phyloP scores from a whole-genome alignment of 2,329 filamentous ascomycete genomes.

The Fusarium annulatum region DNA sequence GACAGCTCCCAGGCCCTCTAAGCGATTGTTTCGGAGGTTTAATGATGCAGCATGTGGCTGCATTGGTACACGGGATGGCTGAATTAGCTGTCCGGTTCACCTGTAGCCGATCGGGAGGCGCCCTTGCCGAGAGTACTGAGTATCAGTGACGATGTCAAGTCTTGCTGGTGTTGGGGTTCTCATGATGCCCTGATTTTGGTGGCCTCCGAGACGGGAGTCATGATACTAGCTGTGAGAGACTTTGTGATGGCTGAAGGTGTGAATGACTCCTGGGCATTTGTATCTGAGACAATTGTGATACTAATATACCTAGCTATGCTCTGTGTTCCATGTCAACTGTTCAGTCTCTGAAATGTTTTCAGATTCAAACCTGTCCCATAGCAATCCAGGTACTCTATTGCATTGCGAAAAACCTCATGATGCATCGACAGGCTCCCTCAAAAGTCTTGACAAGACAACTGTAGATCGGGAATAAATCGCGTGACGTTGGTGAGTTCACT shows the following conservation, averaged over 20 bases:
- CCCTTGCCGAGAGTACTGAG: not conserved
- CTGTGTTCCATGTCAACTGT: not conserved
- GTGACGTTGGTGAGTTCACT: not conserved
- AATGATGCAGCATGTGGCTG: slow-evolving; percentile 7
- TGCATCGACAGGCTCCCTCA: slow-evolving; percentile 11
- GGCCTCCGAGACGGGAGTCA: not conserved
- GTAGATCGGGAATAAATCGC: not conserved
- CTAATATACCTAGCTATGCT: not conserved
- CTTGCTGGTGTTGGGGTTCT: not conserved
- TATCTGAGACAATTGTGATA: not conserved
- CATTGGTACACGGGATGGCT: slow-evolving; percentile 26
- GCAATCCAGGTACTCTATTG: not conserved
- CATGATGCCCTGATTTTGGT: slow-evolving; percentile 7
- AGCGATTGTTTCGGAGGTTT: slow-evolving; percentile 8
- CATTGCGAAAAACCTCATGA: not conserved
- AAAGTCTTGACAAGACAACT: not conserved
- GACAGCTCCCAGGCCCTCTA: not conserved
- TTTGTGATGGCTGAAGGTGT: not conserved
- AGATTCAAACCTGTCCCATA: not conserved
- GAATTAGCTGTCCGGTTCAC: not conserved
- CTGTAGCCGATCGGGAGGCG: not conserved
- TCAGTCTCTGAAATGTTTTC: not conserved
- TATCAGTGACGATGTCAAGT: not conserved
- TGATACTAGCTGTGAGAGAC: not conserved
- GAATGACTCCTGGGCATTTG: not conserved